Percentiles rank a stretch among this genome's conserved stretches.
phyloP scores from a whole-genome alignment of 2,329 filamentous ascomycete genomes.

The Trichoderma brevicompactum region DNA sequence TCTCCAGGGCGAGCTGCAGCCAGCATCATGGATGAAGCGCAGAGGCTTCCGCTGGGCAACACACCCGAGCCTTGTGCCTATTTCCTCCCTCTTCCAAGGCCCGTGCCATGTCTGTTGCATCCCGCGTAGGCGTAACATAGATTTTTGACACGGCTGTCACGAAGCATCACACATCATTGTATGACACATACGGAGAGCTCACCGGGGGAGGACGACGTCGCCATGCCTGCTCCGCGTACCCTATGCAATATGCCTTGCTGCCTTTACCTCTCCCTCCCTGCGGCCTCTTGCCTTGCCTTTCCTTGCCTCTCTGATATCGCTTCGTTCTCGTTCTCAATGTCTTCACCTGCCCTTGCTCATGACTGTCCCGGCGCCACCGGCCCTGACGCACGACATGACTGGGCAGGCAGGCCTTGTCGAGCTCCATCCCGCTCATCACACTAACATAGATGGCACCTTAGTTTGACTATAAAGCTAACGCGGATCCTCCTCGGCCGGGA shows the following conservation, averaged over 20 bases:
- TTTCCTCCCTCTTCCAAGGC: not conserved
- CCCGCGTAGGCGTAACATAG: slow-evolving; percentile 5
- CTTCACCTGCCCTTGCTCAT: slow-evolving; percentile 15
- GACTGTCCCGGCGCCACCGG: slow-evolving; percentile 22
- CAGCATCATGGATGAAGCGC: slow-evolving; percentile 9
- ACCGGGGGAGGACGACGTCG: too few relatives aligned
- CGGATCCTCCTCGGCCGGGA: slow-evolving; percentile 40
- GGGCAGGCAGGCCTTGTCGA: slow-evolving; percentile 28
- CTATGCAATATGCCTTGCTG: slow-evolving; percentile 1
- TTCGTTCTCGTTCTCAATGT: slow-evolving; percentile 7
- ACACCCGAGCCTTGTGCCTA: not conserved
- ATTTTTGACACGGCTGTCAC: not conserved
- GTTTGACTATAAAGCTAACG: slow-evolving; percentile 47
- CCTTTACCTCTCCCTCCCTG: not conserved
- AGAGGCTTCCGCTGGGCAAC: not conserved
- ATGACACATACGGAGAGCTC: too few relatives aligned
- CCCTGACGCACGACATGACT: slow-evolving; percentile 26
- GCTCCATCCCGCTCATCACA: slow-evolving; percentile 32
- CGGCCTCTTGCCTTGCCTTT: too few relatives aligned
- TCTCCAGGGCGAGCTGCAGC: slow-evolving; percentile 3
- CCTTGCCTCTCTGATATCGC: slow-evolving; percentile 8
- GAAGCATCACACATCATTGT: not conserved
- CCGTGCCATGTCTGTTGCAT: slow-evolving; percentile 1
- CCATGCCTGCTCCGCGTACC: too few relatives aligned
- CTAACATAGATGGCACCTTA: slow-evolving; percentile 24